Evolutionary conservation across 176 grass and related monocot genomes (phyloP).

Genomic region (barley (Hordeum vulgare)): MorexV3_pseudomolecules_assembly NC_058520.1:408741570-408742069

Average conservation of each 20-base stretch:
- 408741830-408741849: not conserved
- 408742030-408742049: not conserved
- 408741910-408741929: not conserved
- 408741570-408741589: not conserved
- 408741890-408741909: not conserved
- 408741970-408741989: conserved; percentile 4
- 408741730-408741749: not conserved
- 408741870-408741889: not conserved
- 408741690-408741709: not conserved
- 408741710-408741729: not conserved
- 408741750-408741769: not conserved
- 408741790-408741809: not conserved
- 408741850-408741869: not conserved
- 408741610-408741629: not conserved
- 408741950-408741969: not conserved
- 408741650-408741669: not conserved
- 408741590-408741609: not conserved
- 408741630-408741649: not conserved
- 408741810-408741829: not conserved
- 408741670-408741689: not conserved
- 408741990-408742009: conserved; percentile 30
- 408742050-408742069: conserved; percentile 7
- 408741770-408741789: not conserved
- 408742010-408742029: conserved; percentile 28
- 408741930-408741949: not conserved